These are phyloP conservation scores for Trichopus zeylanicus DNA, from an alignment of 116 monocot genomes.

Conservation along the genomic window DNA sequence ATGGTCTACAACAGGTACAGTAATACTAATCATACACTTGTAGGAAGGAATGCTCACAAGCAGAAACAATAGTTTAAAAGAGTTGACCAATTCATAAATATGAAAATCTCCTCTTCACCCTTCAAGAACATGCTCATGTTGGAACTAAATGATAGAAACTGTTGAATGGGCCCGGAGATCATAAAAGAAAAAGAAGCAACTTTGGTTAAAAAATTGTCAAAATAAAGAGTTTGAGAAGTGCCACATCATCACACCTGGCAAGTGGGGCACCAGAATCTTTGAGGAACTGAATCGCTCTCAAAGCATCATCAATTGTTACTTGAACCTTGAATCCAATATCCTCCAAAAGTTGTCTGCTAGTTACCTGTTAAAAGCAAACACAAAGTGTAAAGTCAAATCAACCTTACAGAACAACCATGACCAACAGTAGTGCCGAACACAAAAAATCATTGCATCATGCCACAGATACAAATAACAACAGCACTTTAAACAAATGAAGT, in stretches of 20 bases:
- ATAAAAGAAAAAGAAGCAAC: neutral
- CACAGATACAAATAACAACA: neutral
- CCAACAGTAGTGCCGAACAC: neutral
- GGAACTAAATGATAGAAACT: neutral
- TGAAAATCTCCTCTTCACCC: too few species aligned
- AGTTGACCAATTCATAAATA: too few species aligned
- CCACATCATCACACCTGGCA: neutral
- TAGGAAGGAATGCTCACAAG: too few species aligned
- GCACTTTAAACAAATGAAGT: too few species aligned
- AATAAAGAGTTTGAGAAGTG: neutral
- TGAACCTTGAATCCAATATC: constrained; percentile 80
- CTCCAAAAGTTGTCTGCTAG: constrained; percentile 59
- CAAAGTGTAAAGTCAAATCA: neutral
- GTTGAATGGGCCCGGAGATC: neutral
- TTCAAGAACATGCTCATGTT: too few species aligned
- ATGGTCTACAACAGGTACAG: too few species aligned
- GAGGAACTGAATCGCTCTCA: constrained; percentile 34
- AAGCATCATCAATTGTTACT: constrained; percentile 69
- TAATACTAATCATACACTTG: too few species aligned
- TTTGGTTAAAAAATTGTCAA: neutral
- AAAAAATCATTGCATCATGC: neutral
- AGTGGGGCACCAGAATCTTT: neutral
- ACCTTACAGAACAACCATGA: neutral
- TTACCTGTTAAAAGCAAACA: constrained; percentile 30
- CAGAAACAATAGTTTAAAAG: too few species aligned